Evolutionary conservation across 805 yeast species (phyloP).

Genomic region (Schwanniomyces vanrijiae): DNA sequence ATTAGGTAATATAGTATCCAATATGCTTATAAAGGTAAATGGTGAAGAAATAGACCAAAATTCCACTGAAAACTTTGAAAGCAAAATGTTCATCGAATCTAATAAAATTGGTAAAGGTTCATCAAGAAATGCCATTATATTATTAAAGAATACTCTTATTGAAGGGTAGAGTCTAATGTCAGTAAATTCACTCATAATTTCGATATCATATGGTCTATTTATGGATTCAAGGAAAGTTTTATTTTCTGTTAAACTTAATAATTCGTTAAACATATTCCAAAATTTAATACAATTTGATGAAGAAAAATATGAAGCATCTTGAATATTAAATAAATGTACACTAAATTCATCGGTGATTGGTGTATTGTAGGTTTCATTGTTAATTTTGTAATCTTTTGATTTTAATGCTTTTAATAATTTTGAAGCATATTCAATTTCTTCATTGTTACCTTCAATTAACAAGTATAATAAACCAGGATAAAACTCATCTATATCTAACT

Average conservation of each 20-base stretch:
- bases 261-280: slow-evolving; percentile 43
- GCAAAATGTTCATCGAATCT: slow-evolving; percentile 47
- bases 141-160: slow-evolving; percentile 46
- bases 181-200: slow-evolving; percentile 25
- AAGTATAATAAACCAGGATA: slow-evolving; percentile 55
- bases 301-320: slow-evolving; percentile 50
- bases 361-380: slow-evolving; percentile 7
- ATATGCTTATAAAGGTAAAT: slow-evolving; percentile 50
- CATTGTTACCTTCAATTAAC: slow-evolving; percentile 51
- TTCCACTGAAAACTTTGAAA: slow-evolving; percentile 39
- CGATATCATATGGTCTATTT: slow-evolving; percentile 28
- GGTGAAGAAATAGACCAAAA: slow-evolving; percentile 63
- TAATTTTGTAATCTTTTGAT: slow-evolving; percentile 2
- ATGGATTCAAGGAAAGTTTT: slow-evolving; percentile 31
- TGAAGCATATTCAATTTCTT: slow-evolving; percentile 50
- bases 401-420: slow-evolving; percentile 7
- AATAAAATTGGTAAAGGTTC: slow-evolving; percentile 55
- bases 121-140: slow-evolving; percentile 50
- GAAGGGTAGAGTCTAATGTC: slow-evolving; percentile 36
- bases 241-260: slow-evolving; percentile 35
- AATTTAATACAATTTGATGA: slow-evolving; percentile 42
- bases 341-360: slow-evolving; percentile 57
- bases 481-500: slow-evolving; percentile 8
- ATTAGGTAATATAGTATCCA: slow-evolving; percentile 61
- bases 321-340: slow-evolving; percentile 51